Evolutionary conservation across 192 early-diverging fungal species (phyloP).

Genomic region (Diversispora epigaea): DNA sequence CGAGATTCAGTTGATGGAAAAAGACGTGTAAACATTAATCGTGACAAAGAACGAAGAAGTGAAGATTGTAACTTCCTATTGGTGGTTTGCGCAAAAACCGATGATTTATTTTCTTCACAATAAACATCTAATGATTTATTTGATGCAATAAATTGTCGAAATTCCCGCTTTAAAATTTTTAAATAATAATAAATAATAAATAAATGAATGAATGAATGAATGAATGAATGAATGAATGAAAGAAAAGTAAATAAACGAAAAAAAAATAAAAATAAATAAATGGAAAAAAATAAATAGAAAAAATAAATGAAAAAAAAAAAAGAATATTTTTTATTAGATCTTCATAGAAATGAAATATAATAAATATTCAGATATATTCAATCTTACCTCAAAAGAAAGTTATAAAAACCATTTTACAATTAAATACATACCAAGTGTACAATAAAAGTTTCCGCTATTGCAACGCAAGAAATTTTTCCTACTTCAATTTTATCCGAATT

Average conservation of each 20-base stretch:
- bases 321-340: background rate
- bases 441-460: conserved; percentile 55
- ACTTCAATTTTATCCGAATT: conserved; percentile 46
- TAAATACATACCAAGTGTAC: conserved; percentile 51
- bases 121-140: conserved; percentile 5
- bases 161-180: conserved; percentile 34
- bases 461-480: conserved; percentile 50
- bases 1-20: conserved; percentile 45
- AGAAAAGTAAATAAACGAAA: too few relatives aligned
- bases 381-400: background rate
- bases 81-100: conserved; percentile 41
- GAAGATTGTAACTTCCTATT: conserved; percentile 42
- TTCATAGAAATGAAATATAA: background rate
- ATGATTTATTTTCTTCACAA: conserved; percentile 23
- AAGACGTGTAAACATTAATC: conserved; percentile 37
- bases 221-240: too few relatives aligned
- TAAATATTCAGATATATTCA: background rate
- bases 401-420: background rate
- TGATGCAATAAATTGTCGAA: conserved; percentile 23
- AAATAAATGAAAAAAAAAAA: too few relatives aligned
- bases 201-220: background rate
- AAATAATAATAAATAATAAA: background rate
- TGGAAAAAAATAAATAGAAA: background rate
- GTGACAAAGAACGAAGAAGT: conserved; percentile 36
- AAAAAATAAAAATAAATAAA: background rate